These are phyloP conservation scores for Amauroascus niger DNA, from an alignment of 2,329 filamentous ascomycete genomes.

Conservation along the genomic window DNA sequence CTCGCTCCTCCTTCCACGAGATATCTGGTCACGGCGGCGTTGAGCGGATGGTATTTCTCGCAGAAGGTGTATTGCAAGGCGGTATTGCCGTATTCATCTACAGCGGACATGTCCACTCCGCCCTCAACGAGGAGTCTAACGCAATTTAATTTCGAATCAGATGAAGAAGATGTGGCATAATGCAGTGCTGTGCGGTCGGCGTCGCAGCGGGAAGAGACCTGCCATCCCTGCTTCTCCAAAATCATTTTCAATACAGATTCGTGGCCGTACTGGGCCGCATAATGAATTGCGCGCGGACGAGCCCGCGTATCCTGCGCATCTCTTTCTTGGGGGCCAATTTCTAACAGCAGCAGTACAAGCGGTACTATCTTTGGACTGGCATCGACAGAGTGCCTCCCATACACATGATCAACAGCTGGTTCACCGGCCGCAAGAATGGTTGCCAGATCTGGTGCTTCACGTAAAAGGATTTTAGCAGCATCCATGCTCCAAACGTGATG, in stretches of 20 bases:
- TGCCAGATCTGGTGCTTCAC: neutral
- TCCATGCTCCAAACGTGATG: neutral
- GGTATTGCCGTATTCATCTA: neutral
- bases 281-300: neutral
- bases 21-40: neutral
- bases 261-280: slow-evolving; percentile 2
- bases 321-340: neutral
- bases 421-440: neutral
- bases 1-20: neutral
- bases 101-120: neutral
- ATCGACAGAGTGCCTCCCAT: neutral
- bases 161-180: slow-evolving; percentile 1
- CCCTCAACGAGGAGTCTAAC: slow-evolving; percentile 5
- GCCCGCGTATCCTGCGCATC: neutral
- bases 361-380: neutral
- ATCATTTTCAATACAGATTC: neutral
- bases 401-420: neutral
- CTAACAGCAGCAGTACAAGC: neutral
- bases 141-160: neutral
- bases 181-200: neutral
- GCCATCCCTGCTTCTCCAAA: neutral
- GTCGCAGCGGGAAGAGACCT: neutral
- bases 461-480: neutral
- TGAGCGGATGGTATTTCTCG: neutral
- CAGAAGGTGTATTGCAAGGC: neutral